These are phyloP conservation scores for Microthyrium microscopicum DNA, from an alignment of 2,329 filamentous ascomycete genomes.

Conservation along the genomic window DNA sequence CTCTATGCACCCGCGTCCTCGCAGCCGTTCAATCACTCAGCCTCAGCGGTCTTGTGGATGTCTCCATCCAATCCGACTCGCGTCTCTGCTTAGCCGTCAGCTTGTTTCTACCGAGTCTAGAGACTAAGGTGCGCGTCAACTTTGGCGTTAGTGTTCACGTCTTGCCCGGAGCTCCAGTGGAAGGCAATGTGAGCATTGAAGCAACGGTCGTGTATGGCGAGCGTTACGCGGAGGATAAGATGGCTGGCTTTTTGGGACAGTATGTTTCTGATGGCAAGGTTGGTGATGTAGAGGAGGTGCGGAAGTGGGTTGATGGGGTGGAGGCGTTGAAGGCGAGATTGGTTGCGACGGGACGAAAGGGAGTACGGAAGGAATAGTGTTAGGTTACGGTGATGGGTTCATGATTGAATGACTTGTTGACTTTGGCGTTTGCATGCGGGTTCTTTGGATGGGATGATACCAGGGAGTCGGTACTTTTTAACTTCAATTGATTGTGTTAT, in stretches of 20 bases:
- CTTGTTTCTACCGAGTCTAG: slow-evolving; percentile 45
- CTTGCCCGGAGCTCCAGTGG: slow-evolving; percentile 23
- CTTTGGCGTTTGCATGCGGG: no score
- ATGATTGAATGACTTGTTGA: no score
- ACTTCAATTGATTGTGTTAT: no score
- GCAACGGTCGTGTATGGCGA: slow-evolving; percentile 62
- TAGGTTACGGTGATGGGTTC: no score
- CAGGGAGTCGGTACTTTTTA: no score
- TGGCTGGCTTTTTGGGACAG: slow-evolving; percentile 51
- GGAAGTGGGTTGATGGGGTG: slow-evolving; percentile 27
- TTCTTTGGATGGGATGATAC: no score
- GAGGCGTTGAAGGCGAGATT: slow-evolving; percentile 26
- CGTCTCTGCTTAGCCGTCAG: slow-evolving; percentile 44
- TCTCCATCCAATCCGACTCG: no score
- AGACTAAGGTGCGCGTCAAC: slow-evolving; percentile 50
- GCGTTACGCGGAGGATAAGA: slow-evolving; percentile 57
- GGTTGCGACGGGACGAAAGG: slow-evolving; percentile 28
- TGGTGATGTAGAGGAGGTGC: slow-evolving; percentile 14
- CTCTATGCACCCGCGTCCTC: no score
- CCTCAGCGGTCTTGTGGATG: no score
- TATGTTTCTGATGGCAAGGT: slow-evolving; percentile 25
- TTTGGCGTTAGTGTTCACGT: slow-evolving; percentile 34
- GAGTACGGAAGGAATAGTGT: no score
- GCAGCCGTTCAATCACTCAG: no score
- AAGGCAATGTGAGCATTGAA: slow-evolving; percentile 23